Conservation (phyloP, 148 eudicot species). For the Arbutus unedo region DNA sequence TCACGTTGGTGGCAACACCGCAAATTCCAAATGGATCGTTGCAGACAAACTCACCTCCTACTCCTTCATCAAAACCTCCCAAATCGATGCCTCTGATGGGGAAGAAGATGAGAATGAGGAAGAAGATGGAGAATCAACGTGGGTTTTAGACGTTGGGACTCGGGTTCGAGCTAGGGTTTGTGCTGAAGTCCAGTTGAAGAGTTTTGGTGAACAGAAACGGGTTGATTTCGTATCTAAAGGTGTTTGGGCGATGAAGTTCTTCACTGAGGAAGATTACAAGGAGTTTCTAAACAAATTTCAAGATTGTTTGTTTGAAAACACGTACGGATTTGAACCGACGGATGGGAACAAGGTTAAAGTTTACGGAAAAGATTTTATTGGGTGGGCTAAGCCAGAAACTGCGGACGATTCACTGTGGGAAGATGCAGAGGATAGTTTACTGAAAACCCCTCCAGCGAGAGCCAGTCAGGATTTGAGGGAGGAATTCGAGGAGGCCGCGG, state of each 20-base stretch:
- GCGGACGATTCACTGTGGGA: slow-evolving; percentile 82
- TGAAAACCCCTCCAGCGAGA: slow-evolving; percentile 29
- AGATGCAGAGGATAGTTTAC: slow-evolving; percentile 27
- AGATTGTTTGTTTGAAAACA: slow-evolving; percentile 65
- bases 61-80: slow-evolving; percentile 29
- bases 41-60: slow-evolving; percentile 40
- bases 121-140: slow-evolving; percentile 17
- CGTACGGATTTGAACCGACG: slow-evolving; percentile 41
- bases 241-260: slow-evolving; percentile 69
- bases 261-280: slow-evolving; percentile 35
- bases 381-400: slow-evolving; percentile 61
- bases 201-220: slow-evolving; percentile 44
- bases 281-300: slow-evolving; percentile 40
- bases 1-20: slow-evolving; percentile 52
- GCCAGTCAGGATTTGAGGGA: slow-evolving; percentile 41
- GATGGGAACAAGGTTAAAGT: slow-evolving; percentile 56
- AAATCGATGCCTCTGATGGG: background rate
- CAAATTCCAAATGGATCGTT: slow-evolving; percentile 55
- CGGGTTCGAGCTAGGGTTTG: slow-evolving; percentile 44
- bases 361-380: slow-evolving; percentile 67
- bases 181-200: slow-evolving; percentile 50
- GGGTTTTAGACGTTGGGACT: slow-evolving; percentile 51
- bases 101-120: slow-evolving; percentile 22
- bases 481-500: slow-evolving; percentile 68
- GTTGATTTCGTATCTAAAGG: slow-evolving; percentile 56